Percentiles rank a stretch among this genome's conserved stretches.
phyloP scores from a whole-genome alignment of 179 eudicot species.

The Carnegiea gigantea region DNA sequence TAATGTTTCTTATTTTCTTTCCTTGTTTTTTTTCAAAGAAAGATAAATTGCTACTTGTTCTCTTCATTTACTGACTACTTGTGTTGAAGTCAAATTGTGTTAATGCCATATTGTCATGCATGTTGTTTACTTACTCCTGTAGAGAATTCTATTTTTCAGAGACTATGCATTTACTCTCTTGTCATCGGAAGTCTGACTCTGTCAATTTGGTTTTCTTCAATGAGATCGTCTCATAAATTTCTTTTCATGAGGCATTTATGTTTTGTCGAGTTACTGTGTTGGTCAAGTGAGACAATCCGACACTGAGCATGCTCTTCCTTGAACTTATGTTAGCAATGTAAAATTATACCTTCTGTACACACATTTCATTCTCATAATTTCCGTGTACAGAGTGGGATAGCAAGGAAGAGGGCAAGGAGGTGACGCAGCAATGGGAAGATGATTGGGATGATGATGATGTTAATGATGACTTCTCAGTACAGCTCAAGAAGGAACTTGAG shows the following conservation, averaged over 20 bases:
- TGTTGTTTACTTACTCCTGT: not conserved
- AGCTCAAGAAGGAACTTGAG: conserved; percentile 80
- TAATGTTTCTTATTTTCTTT: not conserved
- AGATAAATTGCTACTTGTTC: not conserved
- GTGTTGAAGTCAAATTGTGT: not conserved
- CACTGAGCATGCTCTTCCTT: too few relatives aligned
- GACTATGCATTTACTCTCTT: not conserved
- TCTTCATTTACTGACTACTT: not conserved
- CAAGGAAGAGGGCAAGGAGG: conserved; percentile 81
- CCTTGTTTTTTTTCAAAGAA: not conserved
- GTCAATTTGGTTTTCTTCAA: not conserved
- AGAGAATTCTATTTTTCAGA: not conserved
- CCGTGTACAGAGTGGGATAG: conserved; percentile 59
- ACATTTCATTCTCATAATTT: not conserved
- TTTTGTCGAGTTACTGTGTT: not conserved
- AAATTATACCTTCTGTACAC: not conserved
- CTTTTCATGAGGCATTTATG: not conserved
- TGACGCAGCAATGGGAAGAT: conserved; percentile 89
- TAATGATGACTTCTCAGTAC: conserved; percentile 86
- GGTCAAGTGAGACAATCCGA: not conserved
- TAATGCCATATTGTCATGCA: not conserved
- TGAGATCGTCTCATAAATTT: not conserved
- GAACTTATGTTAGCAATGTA: not conserved
- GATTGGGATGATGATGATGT: conserved; percentile 99
- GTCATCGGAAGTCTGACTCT: not conserved